These are phyloP conservation scores for Esteya vermicola DNA, from an alignment of 2,329 filamentous ascomycete genomes.

Conservation along the genomic window DNA sequence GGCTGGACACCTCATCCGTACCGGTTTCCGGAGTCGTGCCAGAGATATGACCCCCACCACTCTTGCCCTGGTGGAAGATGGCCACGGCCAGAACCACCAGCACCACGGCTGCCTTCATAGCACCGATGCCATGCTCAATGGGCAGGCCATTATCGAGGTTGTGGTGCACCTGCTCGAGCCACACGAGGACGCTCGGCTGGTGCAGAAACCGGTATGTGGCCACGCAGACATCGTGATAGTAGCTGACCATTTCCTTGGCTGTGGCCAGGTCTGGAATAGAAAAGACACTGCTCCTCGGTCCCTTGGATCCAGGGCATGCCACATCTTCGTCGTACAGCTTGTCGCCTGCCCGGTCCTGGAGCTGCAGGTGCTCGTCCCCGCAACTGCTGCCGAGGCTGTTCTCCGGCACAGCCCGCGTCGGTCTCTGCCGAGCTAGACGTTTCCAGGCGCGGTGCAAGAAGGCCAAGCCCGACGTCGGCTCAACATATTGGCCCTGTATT, in stretches of 20 bases:
- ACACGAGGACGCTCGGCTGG: conserved; percentile 23
- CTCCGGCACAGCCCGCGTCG: neutral
- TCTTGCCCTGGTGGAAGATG: conserved; percentile 1
- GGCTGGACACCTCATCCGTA: neutral
- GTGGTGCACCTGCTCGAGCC: conserved; percentile 31
- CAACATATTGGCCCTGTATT: conserved; percentile 1
- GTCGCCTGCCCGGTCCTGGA: neutral
- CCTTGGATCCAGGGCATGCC: too few species aligned
- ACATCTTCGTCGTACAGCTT: neutral
- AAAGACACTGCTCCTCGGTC: neutral
- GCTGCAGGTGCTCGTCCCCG: neutral
- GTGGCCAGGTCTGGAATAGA: neutral
- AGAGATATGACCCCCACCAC: neutral
- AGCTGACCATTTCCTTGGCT: neutral
- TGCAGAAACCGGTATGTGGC: conserved; percentile 29
- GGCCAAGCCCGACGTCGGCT: neutral
- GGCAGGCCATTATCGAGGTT: conserved; percentile 15
- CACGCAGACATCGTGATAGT: conserved; percentile 28
- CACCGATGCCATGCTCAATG: neutral
- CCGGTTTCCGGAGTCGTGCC: neutral
- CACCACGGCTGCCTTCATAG: conserved; percentile 13
- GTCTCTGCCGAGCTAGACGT: neutral
- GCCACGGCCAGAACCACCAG: conserved; percentile 28
- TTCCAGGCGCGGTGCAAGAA: conserved; percentile 1
- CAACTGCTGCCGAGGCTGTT: neutral